Conservation (phyloP, 176 grass and related monocot genomes). For the Rhynchospora tenuis region DNA sequence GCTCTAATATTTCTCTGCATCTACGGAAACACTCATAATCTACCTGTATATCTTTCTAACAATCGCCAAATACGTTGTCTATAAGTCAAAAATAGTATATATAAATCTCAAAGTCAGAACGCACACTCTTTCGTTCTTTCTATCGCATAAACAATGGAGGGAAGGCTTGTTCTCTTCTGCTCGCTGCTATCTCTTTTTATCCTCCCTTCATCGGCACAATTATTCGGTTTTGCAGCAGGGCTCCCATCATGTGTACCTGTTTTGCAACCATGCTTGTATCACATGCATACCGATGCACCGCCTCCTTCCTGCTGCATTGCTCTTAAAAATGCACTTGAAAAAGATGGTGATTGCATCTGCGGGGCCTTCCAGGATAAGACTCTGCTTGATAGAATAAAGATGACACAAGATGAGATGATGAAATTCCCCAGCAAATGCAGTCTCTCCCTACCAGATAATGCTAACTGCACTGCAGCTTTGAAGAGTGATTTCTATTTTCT, state of each 20-base stretch:
- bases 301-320: conserved; percentile 1
- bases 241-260: conserved; percentile 1
- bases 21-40: background rate
- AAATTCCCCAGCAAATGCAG: conserved; percentile 14
- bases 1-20: background rate
- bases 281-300: background rate
- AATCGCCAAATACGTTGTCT: background rate
- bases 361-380: background rate
- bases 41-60: background rate
- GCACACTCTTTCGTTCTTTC: background rate
- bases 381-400: conserved; percentile 10
- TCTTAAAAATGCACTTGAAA: conserved; percentile 19
- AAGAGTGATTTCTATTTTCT: background rate
- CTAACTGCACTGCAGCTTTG: conserved; percentile 8
- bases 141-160: conserved; percentile 14
- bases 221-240: background rate
- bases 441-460: background rate
- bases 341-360: conserved; percentile 10
- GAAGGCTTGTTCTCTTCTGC: background rate
- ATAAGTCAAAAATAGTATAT: background rate
- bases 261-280: background rate
- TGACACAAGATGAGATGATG: conserved; percentile 23
- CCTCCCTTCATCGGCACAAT: background rate
- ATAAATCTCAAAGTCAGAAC: background rate
- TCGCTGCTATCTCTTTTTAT: background rate